Evolutionary conservation across 2,329 filamentous ascomycete genomes (phyloP), one percentile per base, ranked within the genome.

Genomic region (Aspergillus eucalypticola): DNA sequence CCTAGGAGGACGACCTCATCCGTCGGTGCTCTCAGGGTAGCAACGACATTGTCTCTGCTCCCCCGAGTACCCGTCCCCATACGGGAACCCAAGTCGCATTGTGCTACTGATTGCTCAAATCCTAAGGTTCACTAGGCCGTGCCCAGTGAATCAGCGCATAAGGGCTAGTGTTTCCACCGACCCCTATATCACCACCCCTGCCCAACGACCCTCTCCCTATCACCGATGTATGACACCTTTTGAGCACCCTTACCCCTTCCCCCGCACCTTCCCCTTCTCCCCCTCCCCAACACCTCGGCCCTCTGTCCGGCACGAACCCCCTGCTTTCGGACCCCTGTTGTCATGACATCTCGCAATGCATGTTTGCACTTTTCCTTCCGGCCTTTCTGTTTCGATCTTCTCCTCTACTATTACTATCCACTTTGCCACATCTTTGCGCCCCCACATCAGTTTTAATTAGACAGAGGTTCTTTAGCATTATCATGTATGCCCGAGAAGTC

Each of bases 401-500:
- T 55, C 42, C 53, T 56, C 41, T 60, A 56, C 56, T 58, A 66
- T 66, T 62, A 60, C 58, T 54, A 48, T 21, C 56, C 52, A 48
- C 46, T 54, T 52, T 49, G 29, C 54, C 41, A 39, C 29, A 46
- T 53, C 42, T 58, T 59, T 62, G 23, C 27, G 46, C 50, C 52
- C 54, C 66, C 69, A 69, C 53, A 42, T 63, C 63, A 59, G 52
- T 72, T 73, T 70, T 71, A 75, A 73, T 75, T 76, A 76, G 73
- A 76, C 72, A 69, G 72, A 72, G 66, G 65, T 67, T 67, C 64
- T 56, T 69, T 71, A 74, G 68, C 72, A 68, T 73, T 70, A 60
- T 74, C 73, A 74, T 75, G 73, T 75, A 75, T 74, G 71, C 73
- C 69, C 72, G 66, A 71, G 69, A 75, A 76, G 67, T 77, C 74